A percentile compares a stretch with the other conserved stretches of the same genome.
Evolutionary conservation across 2,329 filamentous ascomycete genomes (phyloP).

Genomic region (Drechslera avenae): DNA sequence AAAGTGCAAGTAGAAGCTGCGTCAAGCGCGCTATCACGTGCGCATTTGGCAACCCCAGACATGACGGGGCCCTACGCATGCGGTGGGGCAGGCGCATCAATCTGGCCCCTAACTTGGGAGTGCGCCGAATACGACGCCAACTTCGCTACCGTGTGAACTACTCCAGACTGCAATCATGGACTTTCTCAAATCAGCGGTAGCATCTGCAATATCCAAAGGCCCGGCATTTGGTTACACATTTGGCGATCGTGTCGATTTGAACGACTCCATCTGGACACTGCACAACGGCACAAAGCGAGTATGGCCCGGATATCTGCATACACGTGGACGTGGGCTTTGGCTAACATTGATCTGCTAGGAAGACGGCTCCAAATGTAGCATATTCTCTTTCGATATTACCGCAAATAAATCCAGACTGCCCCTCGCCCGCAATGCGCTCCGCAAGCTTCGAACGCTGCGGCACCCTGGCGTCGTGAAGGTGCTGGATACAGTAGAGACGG

Average conservation of each 20-base stretch:
- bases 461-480: slow-evolving; percentile 96
- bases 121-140: neutral
- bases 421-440: slow-evolving; percentile 89
- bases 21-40: slow-evolving; percentile 9
- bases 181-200: slow-evolving; percentile 96
- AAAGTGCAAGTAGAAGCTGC: neutral
- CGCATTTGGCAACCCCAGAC: neutral
- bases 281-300: slow-evolving; percentile 93
- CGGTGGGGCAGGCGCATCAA: slow-evolving; percentile 9
- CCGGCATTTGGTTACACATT: slow-evolving; percentile 92
- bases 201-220: slow-evolving; percentile 93
- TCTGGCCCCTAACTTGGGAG: slow-evolving; percentile 7
- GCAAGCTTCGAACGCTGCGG: slow-evolving; percentile 88
- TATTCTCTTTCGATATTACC: slow-evolving; percentile 91
- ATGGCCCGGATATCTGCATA: slow-evolving; percentile 38
- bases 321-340: slow-evolving; percentile 20
- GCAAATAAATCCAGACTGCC: slow-evolving; percentile 80
- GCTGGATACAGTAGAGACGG: slow-evolving; percentile 93
- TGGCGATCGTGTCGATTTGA: slow-evolving; percentile 88
- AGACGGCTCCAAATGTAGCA: slow-evolving; percentile 91
- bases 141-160: neutral
- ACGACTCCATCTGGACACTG: slow-evolving; percentile 94
- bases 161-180: slow-evolving; percentile 68
- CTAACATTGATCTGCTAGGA: slow-evolving; percentile 63
- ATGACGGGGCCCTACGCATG: neutral